phyloP scores from a whole-genome alignment of 1,139 yeast species.

The Chernovozyma aurita region DNA sequence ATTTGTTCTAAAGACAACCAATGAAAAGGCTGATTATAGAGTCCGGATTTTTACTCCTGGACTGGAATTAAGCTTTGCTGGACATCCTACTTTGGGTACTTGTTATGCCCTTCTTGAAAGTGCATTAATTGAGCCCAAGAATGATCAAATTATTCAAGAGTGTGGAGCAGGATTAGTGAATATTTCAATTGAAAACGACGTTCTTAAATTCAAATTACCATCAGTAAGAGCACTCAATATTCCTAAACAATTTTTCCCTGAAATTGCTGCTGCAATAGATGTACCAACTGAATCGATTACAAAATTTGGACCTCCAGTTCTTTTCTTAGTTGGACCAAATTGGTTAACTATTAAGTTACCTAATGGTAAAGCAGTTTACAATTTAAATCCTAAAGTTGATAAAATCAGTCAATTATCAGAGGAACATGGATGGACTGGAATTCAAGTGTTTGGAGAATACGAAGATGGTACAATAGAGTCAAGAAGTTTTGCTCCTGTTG shows the following conservation, averaged over 20 bases:
- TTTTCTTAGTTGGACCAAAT: slow-evolving; percentile 35
- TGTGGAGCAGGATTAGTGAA: slow-evolving; percentile 41
- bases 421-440: slow-evolving; percentile 24
- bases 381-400: slow-evolving; percentile 23
- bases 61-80: slow-evolving; percentile 52
- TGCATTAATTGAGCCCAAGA: slow-evolving; percentile 17
- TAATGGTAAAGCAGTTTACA: slow-evolving; percentile 24
- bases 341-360: slow-evolving; percentile 34
- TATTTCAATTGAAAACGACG: slow-evolving; percentile 17
- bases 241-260: slow-evolving; percentile 12
- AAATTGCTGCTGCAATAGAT: slow-evolving; percentile 17
- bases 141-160: slow-evolving; percentile 33
- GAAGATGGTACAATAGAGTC: slow-evolving; percentile 19
- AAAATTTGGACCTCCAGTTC: slow-evolving; percentile 14
- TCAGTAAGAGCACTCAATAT: slow-evolving; percentile 19
- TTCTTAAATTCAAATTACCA: slow-evolving; percentile 21
- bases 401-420: slow-evolving; percentile 15
- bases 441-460: slow-evolving; percentile 32
- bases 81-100: slow-evolving; percentile 57
- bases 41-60: slow-evolving; percentile 45
- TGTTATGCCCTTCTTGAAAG: slow-evolving; percentile 39
- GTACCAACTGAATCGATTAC: slow-evolving; percentile 7
- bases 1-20: slow-evolving; percentile 35
- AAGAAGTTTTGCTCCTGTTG: slow-evolving; percentile 38
- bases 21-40: slow-evolving; percentile 34